Evolutionary conservation across 2,329 filamentous ascomycete genomes (phyloP), one percentile per base, ranked within the genome.

Genomic region (Epichloe festucae): DNA sequence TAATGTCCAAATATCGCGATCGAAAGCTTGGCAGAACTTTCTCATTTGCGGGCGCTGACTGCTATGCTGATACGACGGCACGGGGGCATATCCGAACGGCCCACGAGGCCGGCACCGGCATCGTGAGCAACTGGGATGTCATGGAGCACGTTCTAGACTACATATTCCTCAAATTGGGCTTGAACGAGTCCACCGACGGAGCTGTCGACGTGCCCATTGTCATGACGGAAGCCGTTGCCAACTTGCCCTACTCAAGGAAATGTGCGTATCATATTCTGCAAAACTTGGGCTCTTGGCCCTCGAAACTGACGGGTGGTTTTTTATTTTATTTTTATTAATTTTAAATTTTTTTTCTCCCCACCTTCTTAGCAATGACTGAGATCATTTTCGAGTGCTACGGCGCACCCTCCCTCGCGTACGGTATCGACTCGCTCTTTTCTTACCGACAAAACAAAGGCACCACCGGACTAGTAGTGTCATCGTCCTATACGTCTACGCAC

Each of bases 91-190:
- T 95, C 54, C 85, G 91, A 65, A 87, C 88, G 65, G 85, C 90
- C 1, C 97, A 96, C 61, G 93, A 98, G 66, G 79, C 85, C 2
- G 90, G 90, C 23, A 91, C 85, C 44, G 91, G 90, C 57, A 85
- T 98, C 46, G 82, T 97, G 54, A 90, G 88, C 67, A 97, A 97
- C 65, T 98, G 94, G 89, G 93, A 98, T 67, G 90, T 89, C 36
- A 89, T 95, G 81, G 93, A 98, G 68, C 89, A 91, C 53, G 76
- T 96, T 5, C 71, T 98, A 46, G 93, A 98, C 70, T 96, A 96
- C 67, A 78, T 90, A 42, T 98, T 98, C 66, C 76, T 96, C 58
- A 97, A 96, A 70, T 72, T 98, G 51, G 93, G 93, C 4, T 77
- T 98, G 59, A 89, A 94, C 57, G 81, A 81, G 15, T 73, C 74